Evolutionary conservation across 116 monocot genomes (phyloP).

Genomic region (Trichopus zeylanicus): DNA sequence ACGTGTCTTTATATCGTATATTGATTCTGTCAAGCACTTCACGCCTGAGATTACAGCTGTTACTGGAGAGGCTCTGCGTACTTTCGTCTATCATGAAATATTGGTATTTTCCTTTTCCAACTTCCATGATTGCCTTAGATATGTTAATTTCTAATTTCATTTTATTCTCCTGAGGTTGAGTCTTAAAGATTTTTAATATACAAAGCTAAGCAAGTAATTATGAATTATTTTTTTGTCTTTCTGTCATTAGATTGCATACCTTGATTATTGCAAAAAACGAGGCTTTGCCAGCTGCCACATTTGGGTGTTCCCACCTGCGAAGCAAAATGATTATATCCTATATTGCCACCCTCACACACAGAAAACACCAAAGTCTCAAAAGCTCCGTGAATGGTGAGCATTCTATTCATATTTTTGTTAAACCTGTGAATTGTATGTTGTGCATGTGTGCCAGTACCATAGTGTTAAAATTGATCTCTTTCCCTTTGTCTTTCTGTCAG

Average conservation of each 20-base stretch:
- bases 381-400: conserved; percentile 41
- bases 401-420: neutral
- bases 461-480: no score
- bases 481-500: conserved; percentile 4
- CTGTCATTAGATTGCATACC: conserved; percentile 26
- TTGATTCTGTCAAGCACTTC: conserved; percentile 37
- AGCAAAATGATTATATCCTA: conserved; percentile 39
- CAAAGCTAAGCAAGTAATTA: no score
- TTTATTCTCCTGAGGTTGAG: neutral
- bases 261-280: conserved; percentile 41
- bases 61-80: conserved; percentile 29
- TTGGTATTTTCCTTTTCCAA: conserved; percentile 10
- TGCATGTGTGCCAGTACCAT: no score
- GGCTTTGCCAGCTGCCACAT: conserved; percentile 39
- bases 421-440: no score
- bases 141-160: neutral
- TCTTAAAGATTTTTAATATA: no score
- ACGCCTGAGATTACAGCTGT: conserved; percentile 22
- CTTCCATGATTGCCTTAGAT: neutral
- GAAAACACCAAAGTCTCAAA: conserved; percentile 31
- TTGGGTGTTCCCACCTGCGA: conserved; percentile 37
- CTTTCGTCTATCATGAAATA: conserved; percentile 38
- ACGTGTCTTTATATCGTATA: conserved; percentile 22
- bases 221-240: no score
- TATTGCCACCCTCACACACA: conserved; percentile 40